phyloP scores from a whole-genome alignment of 805 yeast species.

The Ogataea degrootiae region DNA sequence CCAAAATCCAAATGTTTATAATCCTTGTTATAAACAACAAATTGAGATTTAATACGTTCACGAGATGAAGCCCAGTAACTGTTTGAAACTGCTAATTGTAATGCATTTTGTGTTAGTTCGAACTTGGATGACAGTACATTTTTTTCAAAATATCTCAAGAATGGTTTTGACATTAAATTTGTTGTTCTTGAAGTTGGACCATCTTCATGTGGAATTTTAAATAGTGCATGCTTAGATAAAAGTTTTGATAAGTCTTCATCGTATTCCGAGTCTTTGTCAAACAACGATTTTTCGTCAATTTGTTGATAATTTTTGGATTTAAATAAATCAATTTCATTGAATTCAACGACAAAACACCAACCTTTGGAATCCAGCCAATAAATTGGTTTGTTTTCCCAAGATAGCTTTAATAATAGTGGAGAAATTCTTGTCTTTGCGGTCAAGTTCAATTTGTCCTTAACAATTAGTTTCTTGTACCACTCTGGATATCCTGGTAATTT shows the following conservation, averaged over 20 bases:
- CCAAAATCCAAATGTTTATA: conserved; percentile 17
- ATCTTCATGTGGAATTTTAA: conserved; percentile 84
- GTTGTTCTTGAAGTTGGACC: conserved; percentile 75
- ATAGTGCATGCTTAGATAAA: conserved; percentile 28
- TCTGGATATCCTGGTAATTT: conserved; percentile 87
- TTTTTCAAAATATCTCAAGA: conserved; percentile 64
- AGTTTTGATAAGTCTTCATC: conserved; percentile 8
- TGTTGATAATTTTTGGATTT: conserved; percentile 35
- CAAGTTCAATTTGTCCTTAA: conserved; percentile 41
- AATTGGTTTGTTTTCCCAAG: conserved; percentile 84
- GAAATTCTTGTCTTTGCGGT: conserved; percentile 72
- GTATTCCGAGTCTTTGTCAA: conserved; percentile 6
- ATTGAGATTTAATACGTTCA: conserved; percentile 76
- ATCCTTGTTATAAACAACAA: conserved; percentile 60
- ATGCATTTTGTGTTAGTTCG: conserved; percentile 69
- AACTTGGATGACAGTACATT: conserved; percentile 68
- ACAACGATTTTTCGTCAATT: conserved; percentile 13
- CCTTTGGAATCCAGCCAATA: conserved; percentile 77
- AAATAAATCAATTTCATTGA: conserved; percentile 31
- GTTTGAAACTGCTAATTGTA: conserved; percentile 70
- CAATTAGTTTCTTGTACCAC: conserved; percentile 73
- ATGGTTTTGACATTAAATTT: conserved; percentile 71
- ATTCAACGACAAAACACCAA: conserved; percentile 78
- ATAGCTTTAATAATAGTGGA: conserved; percentile 67
- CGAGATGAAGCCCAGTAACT: conserved; percentile 94